These are phyloP conservation scores for Pleoardoris graminearum DNA, from an alignment of 2,329 filamentous ascomycete species.

Conservation along the genomic window DNA sequence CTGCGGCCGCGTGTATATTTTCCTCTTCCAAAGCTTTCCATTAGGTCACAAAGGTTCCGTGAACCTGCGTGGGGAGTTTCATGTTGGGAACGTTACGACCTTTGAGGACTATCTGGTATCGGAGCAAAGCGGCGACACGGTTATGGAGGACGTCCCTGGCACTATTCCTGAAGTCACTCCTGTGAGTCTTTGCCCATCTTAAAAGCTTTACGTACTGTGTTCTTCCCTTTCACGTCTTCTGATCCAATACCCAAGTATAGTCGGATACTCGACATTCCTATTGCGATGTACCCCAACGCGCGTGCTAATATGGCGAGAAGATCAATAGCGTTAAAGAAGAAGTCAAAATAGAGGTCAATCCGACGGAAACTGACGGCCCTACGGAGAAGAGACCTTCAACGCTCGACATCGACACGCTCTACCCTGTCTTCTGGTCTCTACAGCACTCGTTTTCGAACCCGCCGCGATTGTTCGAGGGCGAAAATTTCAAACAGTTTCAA, in stretches of 20 bases:
- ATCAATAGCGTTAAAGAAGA: constrained; percentile 31
- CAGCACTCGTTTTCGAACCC: constrained; percentile 93
- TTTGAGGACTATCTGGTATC: constrained; percentile 65
- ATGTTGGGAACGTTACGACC: constrained; percentile 88
- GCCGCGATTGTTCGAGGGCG: constrained; percentile 73
- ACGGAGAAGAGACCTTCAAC: constrained; percentile 51
- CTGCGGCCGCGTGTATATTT: constrained; percentile 96
- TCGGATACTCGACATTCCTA: not conserved
- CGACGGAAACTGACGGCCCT: constrained; percentile 51
- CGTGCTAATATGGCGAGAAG: not conserved
- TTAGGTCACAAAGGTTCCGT: constrained; percentile 96
- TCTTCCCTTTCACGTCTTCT: not conserved
- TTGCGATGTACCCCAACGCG: not conserved
- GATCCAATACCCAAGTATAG: too few species aligned
- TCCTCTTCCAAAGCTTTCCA: constrained; percentile 96
- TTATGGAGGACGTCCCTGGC: constrained; percentile 57
- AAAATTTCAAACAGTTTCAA: constrained; percentile 69
- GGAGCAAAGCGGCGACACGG: constrained; percentile 60
- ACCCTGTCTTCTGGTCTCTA: constrained; percentile 91
- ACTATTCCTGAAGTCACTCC: not conserved
- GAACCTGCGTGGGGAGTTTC: constrained; percentile 93
- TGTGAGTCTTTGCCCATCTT: not conserved
- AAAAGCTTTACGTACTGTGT: not conserved
- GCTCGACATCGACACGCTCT: constrained; percentile 73
- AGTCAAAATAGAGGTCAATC: constrained; percentile 46